Evolutionary conservation across 768 basidiomycete genomes (phyloP), one percentile per base, ranked within the genome.

Genomic region (Obba rivulosa): DNA sequence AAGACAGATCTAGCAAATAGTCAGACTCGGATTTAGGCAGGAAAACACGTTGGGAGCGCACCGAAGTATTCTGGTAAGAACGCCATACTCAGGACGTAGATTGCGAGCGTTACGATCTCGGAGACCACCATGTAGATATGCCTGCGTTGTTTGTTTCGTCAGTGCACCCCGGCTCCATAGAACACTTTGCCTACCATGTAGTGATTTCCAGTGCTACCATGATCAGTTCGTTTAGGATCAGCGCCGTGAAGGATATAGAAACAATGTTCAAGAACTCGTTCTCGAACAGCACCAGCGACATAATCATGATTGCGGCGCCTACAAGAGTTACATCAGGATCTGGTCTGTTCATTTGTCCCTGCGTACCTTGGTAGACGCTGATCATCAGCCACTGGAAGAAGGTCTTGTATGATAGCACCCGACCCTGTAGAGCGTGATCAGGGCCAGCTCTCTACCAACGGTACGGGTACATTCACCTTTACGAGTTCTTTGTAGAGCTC

Each of bases 121-220:
- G 91, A 86, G 35, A 95, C 72, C 45, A 95, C 78, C 95, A 98
- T 98, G 67, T 96, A 96, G 3, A 82, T 60, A 68, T 99, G 96
- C 92, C 91, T 93, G 49, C 7, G 9, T 18, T 18, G 10, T 7
- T 13, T 53, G 34, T 40, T 14, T 22, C 45, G 20, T 22, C 20
- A 43, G 22, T 46, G 8, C 14, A 35, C 34, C 40, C 16, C 4
- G 10, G 8, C 16, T 2, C n/a, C 3, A 16, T 1, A 17, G 21
- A 18, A 38, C 16, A 28, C 17, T 3, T n/a, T 11, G 40, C 55
- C 10, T 18, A 91, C 95, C 95, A 99, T 53, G 91, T 97, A 3
- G 94, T 98, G 50, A 98, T 93, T 68, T 98, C 94, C 57, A 98
- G 67, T 2, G 94, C 93, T 40, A 98, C 96, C 96, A 98, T 99